Base-by-base conservation (phyloP, 1,284 basidiomycete genomes). In the Apiotrichum gracile region DNA sequence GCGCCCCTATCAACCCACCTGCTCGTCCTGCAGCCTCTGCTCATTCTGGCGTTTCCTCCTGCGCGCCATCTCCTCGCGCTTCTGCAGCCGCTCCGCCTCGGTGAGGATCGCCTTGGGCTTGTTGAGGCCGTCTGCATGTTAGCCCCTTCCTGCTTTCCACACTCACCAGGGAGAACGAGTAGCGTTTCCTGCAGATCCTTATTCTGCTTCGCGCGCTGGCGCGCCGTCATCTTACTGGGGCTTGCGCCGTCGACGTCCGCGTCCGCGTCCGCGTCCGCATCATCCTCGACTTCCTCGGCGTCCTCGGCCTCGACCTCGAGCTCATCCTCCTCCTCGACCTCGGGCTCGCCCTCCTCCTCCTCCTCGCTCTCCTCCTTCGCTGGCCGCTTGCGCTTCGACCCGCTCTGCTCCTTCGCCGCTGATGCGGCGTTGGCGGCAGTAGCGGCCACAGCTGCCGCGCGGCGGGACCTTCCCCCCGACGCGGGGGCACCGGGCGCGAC, bases 1-100 rank as follows among this genome's bases (percentile, higher is more conserved):
- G 4, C 22, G 26, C 2, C 12, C 17, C 7, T n/a, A 8, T 27
- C 21, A 14, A 68, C 75, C 38, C 54, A 85, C 89, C 82, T 93
- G 93, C 71, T 94, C 91, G 64, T 94, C 91, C 68, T 93, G 88
- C 21, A 91, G 78, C 71, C 88, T 89, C 79, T 92, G 91, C 73
- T 92, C 91, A 19, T 83, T 85, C 56, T 92, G 78, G 62, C 92
- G 87, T 65, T 85, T 87, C 42, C 91, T 80, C 68, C 91, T 87
- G 29, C 90, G 79, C 0, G 90, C 88, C 0, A 85, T 89, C 74
- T 94, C 91, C 68, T 91, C 88, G 27, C 87, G 79, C 45, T 86
- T 82, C 17, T 92, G 78, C 0, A 87, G 85, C 2, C 90, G 78
- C 71, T 93, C 91, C 0, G 84, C 82, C 63, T 91, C 88, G 17